Evolutionary conservation across 306 rosid genomes (phyloP), one percentile per base, ranked within the genome.

Genomic region (Quercus wislizeni): DNA sequence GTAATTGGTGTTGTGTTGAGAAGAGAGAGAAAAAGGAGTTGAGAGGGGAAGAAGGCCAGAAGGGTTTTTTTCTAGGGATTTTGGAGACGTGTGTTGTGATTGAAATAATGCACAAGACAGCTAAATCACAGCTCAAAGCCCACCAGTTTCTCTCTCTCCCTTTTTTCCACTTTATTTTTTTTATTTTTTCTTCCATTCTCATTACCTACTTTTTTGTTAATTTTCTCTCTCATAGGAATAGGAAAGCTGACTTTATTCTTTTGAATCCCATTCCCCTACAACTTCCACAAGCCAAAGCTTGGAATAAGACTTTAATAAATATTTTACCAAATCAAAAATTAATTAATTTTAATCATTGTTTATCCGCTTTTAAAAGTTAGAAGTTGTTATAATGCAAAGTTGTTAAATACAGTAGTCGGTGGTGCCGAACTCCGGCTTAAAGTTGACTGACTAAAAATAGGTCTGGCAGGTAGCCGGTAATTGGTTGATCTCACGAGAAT

Each of bases 71-170:
- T 91, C 83, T 85, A 87, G 89, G 93, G 88, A 87, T 82, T 88
- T 88, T 85, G 88, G 91, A 90, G 91, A 27, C 58, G 89, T 83
- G 85, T 77, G 89, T 2, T 11, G 87, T 58, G 73, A 79, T 59
- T 79, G 74, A 83, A 82, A 85, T 86, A 84, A 89, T 82, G 43
- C 88, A 55, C 81, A 77, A 69, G 91, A 89, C 98, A 93, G 98
- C 98, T 91, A 93, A 56, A 83, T 90, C 89, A 90, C 94, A 94
- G 97, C 97, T 94, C 94, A 86, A 90, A 88, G 80, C 92, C 92
- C 96, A 89, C 93, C 93, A 88, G 83, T 84, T 75, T 75, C 83
- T 85, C 78, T 72, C 76, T 73, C 73, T 21, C 63, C 65, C 74
- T 58, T 79, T 38, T 23, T 17, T 57, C 27, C 17, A 49, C 54